Percentiles rank a stretch among this genome's conserved stretches.
These are phyloP conservation scores for Coelastrella sp. DNA, from an alignment of 139 green algal genomes.

Conservation along the genomic window DNA sequence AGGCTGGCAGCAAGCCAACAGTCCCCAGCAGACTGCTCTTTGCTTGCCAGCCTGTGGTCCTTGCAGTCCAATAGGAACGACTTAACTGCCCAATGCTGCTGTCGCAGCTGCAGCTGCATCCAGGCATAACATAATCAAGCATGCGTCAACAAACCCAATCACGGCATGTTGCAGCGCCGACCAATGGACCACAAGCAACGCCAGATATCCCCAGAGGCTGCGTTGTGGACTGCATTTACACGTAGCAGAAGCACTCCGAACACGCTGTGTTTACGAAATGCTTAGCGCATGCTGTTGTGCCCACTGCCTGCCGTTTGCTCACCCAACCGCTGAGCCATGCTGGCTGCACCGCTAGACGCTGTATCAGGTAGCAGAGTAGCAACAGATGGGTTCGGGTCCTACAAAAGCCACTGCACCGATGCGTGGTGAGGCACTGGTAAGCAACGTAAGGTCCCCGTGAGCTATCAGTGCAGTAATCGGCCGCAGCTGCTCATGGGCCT, in stretches of 20 bases:
- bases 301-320: background rate
- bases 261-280: too few species aligned
- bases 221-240: too few species aligned
- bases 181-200: background rate
- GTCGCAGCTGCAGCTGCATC: background rate
- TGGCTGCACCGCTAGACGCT: background rate
- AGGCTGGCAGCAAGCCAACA: too few species aligned
- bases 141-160: background rate
- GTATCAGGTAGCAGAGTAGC: conserved; percentile 38
- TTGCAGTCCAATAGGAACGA: too few species aligned
- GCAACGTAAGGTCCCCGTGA: background rate
- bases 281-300: background rate
- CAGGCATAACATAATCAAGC: background rate
- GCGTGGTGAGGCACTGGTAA: background rate
- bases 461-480: too few species aligned
- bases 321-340: conserved; percentile 41
- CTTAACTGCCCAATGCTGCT: background rate
- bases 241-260: background rate
- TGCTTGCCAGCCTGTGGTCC: too few species aligned
- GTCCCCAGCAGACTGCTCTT: too few species aligned
- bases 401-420: background rate
- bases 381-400: conserved; percentile 26
- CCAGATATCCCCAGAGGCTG: too few species aligned
- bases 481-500: background rate
- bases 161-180: background rate